Base-by-base conservation (phyloP, 805 yeast genomes). In the Teunomyces aglyptinius region DNA sequence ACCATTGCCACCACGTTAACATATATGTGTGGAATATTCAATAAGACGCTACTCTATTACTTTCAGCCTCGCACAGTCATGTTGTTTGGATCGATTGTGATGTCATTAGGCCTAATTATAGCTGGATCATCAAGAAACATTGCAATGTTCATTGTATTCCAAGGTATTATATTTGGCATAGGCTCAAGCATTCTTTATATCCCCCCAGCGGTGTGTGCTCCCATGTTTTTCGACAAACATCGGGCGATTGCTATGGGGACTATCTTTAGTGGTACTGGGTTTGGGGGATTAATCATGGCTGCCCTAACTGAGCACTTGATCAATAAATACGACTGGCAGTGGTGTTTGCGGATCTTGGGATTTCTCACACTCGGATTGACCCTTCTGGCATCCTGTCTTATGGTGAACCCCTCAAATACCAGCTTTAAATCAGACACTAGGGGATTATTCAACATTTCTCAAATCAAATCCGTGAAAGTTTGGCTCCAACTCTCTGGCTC, bases 221-320 rank as follows among this genome's bases (percentile, higher is more conserved):
- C 71, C 7, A 58, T 60, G 2, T 67, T 51, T 48, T 68, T 61
- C 49, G 53, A 51, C 10, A 51, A 57, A 26, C 59, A 64, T 47
- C 48, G 71, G 39, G 70, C 64, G 6, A 54, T 63, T 44, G 71
- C 71, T 1, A 53, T 65, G 59, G 73, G 73, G 2, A 41, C 66
- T 3, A 43, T 67, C 11, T 67, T 67, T 44, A 57, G 67, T 22
- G 73, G 73, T 11, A 56, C 70, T 1, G 73, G 73, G 11, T 49
- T 67, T 34, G 73, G 73, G 5, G 71, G 64, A 3, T 56, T 68
- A 33, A 57, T 57, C 1, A 41, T 67, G 43, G 71, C 72, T 2
- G 58, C 63, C 2, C 32, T 64, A 1, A 57, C 63, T 1, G 44
- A 67, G 34, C 50, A 47, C 13, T 50, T 68, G 13, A 50, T 68